These are phyloP conservation scores for Penicillium fuscoglaucum DNA, from an alignment of 2,329 filamentous ascomycete species.

Conservation along the genomic window DNA sequence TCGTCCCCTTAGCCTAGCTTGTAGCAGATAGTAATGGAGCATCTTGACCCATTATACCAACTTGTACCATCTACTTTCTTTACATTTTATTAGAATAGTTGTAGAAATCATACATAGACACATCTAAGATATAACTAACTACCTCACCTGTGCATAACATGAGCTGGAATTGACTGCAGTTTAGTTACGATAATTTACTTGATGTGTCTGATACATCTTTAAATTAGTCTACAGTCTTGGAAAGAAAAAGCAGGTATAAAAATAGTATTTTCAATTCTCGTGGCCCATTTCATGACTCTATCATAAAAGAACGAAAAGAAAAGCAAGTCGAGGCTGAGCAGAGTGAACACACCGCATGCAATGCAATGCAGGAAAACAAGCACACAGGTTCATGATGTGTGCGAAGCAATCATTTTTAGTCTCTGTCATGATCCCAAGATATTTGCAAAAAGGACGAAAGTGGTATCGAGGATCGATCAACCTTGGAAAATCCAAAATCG, in stretches of 20 bases:
- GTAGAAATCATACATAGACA: background rate
- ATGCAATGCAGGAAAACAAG: slow-evolving; percentile 28
- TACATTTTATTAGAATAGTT: background rate
- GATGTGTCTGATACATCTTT: background rate
- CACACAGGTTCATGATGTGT: slow-evolving; percentile 31
- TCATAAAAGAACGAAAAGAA: slow-evolving; percentile 33
- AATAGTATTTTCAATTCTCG: slow-evolving; percentile 33
- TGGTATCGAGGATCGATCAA: slow-evolving; percentile 13
- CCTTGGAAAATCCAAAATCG: slow-evolving; percentile 16
- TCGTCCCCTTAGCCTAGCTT: no score
- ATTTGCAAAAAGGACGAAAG: slow-evolving; percentile 23
- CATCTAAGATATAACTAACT: background rate
- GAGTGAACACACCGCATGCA: slow-evolving; percentile 30
- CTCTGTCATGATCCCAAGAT: slow-evolving; percentile 30
- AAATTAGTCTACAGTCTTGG: background rate
- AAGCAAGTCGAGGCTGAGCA: slow-evolving; percentile 30
- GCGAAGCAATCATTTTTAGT: slow-evolving; percentile 29
- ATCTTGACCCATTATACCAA: no score
- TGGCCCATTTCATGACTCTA: slow-evolving; percentile 37
- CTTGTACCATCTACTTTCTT: no score
- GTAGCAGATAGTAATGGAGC: no score
- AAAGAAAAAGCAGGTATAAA: background rate
- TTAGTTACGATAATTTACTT: background rate
- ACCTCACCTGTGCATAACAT: background rate
- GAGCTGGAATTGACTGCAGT: background rate